Base-by-base conservation (phyloP, 345 rosid genomes). In the Carallia brachiata region DNA sequence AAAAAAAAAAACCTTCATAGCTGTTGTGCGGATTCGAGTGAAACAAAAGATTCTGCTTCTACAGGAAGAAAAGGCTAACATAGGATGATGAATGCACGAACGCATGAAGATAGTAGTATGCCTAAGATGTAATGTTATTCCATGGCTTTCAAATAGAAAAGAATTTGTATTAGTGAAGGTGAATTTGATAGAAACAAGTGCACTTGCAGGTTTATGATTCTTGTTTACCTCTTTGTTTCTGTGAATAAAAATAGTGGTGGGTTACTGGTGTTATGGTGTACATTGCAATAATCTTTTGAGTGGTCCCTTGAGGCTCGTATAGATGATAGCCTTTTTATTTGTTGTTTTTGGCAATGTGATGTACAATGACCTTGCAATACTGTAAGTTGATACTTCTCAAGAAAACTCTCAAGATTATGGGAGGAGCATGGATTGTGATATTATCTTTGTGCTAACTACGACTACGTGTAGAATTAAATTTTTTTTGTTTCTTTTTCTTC, bases 201-300 rank as follows among this genome's bases (percentile, higher is more conserved):
- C 36, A 61, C 48, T 65, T 67, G 71, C 57, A 70, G 79, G 73
- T 76, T 71, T 77, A 80, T 75, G 50, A 83, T 78, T 86, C 81
- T 81, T 77, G 76, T 66, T 32, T 70, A 55, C 55, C 19, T 63
- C 59, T 36, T 64, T 55, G 60, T 78, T 75, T 80, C 30, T 75
- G 87, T 85, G 88, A 80, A 76, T 74, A 81, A 83, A 70, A 32
- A 67, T 74, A 62, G 77, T 56, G 75, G 80, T 66, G 74, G 81
- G 52, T 34, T 28, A 37, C 61, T 63, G 83, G 65, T 23, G 23
- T 23, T 23, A 23, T 23, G 23, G 23, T 78, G 82, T 85, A 80
- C 77, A 83, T 82, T 78, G 74, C 61, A 75, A 82, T 80, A 79
- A 72, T 77, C 61, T 69, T 23, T 74, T 52, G 71, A 59, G 55